These are phyloP conservation scores for Rusavskia elegans DNA, from an alignment of 495 filamentous ascomycete species.

Conservation along the genomic window DNA sequence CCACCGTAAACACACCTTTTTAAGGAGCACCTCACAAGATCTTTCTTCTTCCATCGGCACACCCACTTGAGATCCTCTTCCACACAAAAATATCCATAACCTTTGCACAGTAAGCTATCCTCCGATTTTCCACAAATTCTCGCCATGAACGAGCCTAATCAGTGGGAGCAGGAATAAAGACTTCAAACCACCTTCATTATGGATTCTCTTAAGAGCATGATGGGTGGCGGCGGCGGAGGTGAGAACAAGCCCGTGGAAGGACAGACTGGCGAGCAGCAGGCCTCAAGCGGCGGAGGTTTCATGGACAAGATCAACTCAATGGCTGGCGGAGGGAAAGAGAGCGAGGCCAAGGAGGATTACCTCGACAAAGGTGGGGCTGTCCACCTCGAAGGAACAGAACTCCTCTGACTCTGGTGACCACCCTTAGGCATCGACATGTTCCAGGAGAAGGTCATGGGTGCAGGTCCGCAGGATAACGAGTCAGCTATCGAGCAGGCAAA, in stretches of 20 bases:
- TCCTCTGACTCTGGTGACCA: background rate
- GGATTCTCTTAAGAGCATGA: conserved; percentile 1
- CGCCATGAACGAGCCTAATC: no score
- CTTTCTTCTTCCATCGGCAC: background rate
- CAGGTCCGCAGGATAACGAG: conserved; percentile 47
- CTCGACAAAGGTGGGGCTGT: conserved; percentile 42
- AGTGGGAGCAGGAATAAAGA: no score
- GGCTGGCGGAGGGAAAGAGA: conserved; percentile 45
- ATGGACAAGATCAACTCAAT: conserved; percentile 40
- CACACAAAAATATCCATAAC: background rate
- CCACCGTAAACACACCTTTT: background rate
- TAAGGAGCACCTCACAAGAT: background rate
- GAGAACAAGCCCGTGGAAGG: background rate
- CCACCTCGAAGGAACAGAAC: background rate
- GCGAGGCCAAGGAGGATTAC: conserved; percentile 55
- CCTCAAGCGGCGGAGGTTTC: conserved; percentile 21
- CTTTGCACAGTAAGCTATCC: no score
- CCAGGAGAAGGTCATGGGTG: conserved; percentile 38
- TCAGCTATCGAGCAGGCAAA: conserved; percentile 57
- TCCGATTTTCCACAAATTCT: no score
- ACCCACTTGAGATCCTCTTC: background rate
- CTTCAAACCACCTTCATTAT: background rate
- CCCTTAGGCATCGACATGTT: conserved; percentile 45
- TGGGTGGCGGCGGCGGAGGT: background rate
- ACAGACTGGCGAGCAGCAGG: conserved; percentile 1